phyloP scores from a whole-genome alignment of 352 stramenopile genomes.

The Halophytophthora polymorphica region DNA sequence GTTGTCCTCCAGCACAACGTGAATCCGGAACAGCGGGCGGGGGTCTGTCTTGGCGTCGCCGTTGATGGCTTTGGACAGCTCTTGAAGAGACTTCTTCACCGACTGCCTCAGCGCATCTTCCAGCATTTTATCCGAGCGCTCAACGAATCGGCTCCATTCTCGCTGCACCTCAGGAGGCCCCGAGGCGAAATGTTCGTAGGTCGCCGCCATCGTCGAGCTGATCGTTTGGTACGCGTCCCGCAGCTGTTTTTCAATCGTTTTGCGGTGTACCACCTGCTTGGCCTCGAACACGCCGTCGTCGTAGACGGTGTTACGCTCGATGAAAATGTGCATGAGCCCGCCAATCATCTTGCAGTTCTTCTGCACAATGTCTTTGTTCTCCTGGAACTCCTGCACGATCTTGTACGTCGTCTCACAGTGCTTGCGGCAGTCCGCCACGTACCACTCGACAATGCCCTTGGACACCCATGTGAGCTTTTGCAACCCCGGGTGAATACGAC shows the following conservation, averaged over 20 bases:
- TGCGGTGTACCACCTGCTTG: conserved; percentile 90
- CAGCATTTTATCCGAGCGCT: conserved; percentile 88
- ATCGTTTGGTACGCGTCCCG: conserved; percentile 84
- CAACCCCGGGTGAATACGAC: conserved; percentile 89
- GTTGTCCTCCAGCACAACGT: conserved; percentile 92
- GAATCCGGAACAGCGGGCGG: conserved; percentile 90
- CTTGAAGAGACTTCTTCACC: conserved; percentile 93
- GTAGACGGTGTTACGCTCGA: conserved; percentile 93
- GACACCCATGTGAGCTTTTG: conserved; percentile 93
- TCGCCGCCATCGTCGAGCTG: conserved; percentile 87
- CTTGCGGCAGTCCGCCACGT: conserved; percentile 88
- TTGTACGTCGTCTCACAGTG: conserved; percentile 88
- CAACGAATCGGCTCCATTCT: conserved; percentile 91
- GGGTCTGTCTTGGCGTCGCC: conserved; percentile 90
- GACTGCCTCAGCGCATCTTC: conserved; percentile 89
- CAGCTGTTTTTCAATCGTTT: conserved; percentile 73
- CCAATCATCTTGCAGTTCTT: conserved; percentile 89
- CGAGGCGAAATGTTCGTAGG: conserved; percentile 90
- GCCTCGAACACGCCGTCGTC: conserved; percentile 91
- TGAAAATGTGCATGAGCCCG: conserved; percentile 87
- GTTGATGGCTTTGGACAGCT: conserved; percentile 93
- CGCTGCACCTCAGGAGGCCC: conserved; percentile 89
- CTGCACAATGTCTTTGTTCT: conserved; percentile 86
- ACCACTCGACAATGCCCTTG: conserved; percentile 92
- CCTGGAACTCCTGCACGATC: conserved; percentile 88